Conservation (phyloP, 108 stramenopile species). For the Licmophora abbreviata region DNA sequence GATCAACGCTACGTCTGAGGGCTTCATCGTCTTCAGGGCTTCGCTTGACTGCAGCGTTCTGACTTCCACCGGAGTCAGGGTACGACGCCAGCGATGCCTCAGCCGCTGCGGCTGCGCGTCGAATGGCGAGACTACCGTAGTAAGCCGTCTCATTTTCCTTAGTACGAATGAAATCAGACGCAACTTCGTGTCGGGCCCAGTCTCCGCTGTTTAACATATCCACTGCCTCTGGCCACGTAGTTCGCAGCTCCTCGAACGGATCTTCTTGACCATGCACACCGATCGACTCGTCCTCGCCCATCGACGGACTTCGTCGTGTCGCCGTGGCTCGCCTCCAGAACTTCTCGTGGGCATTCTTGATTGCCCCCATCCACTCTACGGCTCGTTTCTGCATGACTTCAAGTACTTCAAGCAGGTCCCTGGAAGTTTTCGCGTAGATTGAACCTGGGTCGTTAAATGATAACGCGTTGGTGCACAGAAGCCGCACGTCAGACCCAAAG, state of each 20-base stretch:
- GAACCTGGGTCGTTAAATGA: constrained; percentile 69
- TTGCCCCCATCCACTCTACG: constrained; percentile 52
- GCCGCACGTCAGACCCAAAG: constrained; percentile 51
- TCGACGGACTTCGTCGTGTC: constrained; percentile 5
- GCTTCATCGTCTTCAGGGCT: constrained; percentile 48
- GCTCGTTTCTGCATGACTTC: constrained; percentile 56
- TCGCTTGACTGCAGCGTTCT: constrained; percentile 36
- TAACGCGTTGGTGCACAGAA: constrained; percentile 67
- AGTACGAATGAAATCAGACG: constrained; percentile 63
- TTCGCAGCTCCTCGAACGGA: constrained; percentile 49
- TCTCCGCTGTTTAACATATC: constrained; percentile 56
- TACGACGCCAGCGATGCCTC: constrained; percentile 45
- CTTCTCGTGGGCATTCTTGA: constrained; percentile 69
- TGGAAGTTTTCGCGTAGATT: constrained; percentile 66
- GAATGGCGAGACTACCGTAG: constrained; percentile 65
- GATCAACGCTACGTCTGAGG: constrained; percentile 36
- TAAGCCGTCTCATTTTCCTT: constrained; percentile 82
- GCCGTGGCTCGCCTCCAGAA: no score
- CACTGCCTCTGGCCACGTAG: constrained; percentile 69
- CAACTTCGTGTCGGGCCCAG: constrained; percentile 39
- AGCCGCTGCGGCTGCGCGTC: constrained; percentile 58
- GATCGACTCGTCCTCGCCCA: constrained; percentile 1
- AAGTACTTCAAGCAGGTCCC: constrained; percentile 49
- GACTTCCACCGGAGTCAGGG: constrained; percentile 25
- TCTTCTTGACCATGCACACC: constrained; percentile 17